These are phyloP conservation scores for Falciphora oryzae DNA, from an alignment of 2,329 filamentous ascomycete genomes.

Conservation along the genomic window DNA sequence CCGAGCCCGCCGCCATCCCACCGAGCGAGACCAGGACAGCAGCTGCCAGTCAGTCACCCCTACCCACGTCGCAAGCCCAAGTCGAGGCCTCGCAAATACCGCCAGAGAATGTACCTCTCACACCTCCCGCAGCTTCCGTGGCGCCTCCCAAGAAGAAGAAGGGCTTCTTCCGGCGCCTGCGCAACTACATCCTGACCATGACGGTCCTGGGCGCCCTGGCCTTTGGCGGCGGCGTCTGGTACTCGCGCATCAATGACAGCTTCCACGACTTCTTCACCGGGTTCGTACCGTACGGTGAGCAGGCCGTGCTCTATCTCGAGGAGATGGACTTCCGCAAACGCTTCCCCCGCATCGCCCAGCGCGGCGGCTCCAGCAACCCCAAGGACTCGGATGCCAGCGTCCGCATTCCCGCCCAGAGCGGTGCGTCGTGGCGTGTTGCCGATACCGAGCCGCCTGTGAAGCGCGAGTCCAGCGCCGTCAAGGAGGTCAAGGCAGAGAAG, in stretches of 20 bases:
- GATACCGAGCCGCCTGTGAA: slow-evolving; percentile 46
- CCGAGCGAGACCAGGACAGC: slow-evolving; percentile 46
- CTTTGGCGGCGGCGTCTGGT: slow-evolving; percentile 86
- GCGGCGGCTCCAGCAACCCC: slow-evolving; percentile 38
- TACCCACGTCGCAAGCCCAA: slow-evolving; percentile 26
- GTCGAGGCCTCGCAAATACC: slow-evolving; percentile 33
- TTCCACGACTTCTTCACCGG: slow-evolving; percentile 99
- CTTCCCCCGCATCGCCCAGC: slow-evolving; percentile 50
- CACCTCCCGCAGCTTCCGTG: slow-evolving; percentile 32
- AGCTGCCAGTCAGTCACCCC: slow-evolving; percentile 36
- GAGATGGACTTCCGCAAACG: slow-evolving; percentile 88
- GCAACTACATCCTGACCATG: slow-evolving; percentile 71
- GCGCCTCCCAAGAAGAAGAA: slow-evolving; percentile 47
- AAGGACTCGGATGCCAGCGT: slow-evolving; percentile 63
- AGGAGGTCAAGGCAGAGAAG: slow-evolving; percentile 25
- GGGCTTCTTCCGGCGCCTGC: slow-evolving; percentile 65
- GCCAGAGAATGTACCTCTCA: slow-evolving; percentile 32
- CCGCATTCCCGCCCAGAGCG: slow-evolving; percentile 79
- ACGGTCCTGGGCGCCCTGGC: slow-evolving; percentile 69
- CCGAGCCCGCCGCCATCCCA: slow-evolving; percentile 47
- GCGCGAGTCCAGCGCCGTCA: slow-evolving; percentile 56
- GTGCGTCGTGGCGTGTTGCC: slow-evolving; percentile 73
- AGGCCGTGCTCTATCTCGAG: slow-evolving; percentile 90
- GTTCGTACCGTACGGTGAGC: slow-evolving; percentile 90
- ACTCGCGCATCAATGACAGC: slow-evolving; percentile 89